Evolutionary conservation across 139 green algal species (phyloP).

Genomic region (Chlorokybus atmophyticus): DNA sequence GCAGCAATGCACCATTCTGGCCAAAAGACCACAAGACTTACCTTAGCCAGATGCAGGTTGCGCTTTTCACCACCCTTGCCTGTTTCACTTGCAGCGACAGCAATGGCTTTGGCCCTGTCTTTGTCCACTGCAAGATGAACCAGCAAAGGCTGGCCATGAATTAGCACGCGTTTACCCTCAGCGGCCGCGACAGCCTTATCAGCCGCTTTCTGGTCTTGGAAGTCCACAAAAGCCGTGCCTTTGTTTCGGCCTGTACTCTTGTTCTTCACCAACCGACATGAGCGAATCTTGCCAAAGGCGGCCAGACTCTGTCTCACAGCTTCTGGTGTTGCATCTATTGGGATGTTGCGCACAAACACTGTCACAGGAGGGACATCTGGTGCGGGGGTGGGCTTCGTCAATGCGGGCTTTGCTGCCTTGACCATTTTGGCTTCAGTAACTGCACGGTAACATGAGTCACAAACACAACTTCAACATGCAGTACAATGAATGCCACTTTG

Average conservation of each 20-base stretch:
- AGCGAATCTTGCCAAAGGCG: conserved; percentile 3
- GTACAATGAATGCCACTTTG: no score
- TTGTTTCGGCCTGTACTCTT: conserved; percentile 13
- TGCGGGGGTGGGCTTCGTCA: no score
- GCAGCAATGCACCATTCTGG: not conserved
- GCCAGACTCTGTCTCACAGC: not conserved
- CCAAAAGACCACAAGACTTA: conserved; percentile 36
- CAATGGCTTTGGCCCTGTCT: conserved; percentile 28
- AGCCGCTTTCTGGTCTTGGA: conserved; percentile 13
- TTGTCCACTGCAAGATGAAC: conserved; percentile 60
- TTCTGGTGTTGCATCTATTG: not conserved
- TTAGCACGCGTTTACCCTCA: conserved; percentile 1
- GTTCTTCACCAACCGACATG: conserved; percentile 18
- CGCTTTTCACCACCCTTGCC: conserved; percentile 46
- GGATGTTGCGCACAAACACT: conserved; percentile 17
- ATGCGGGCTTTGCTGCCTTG: no score
- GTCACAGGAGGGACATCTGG: no score
- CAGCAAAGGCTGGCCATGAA: conserved; percentile 48
- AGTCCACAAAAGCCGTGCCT: conserved; percentile 25
- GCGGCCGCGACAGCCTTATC: conserved; percentile 16
- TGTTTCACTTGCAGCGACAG: conserved; percentile 3
- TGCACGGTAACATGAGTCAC: no score
- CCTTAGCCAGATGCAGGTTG: conserved; percentile 75
- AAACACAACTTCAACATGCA: no score
- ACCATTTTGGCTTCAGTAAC: no score